A percentile compares a stretch with the other conserved stretches of the same genome.
These are phyloP conservation scores for Gossypium stocksii DNA, from an alignment of 345 rosid genomes.

Conservation along the genomic window DNA sequence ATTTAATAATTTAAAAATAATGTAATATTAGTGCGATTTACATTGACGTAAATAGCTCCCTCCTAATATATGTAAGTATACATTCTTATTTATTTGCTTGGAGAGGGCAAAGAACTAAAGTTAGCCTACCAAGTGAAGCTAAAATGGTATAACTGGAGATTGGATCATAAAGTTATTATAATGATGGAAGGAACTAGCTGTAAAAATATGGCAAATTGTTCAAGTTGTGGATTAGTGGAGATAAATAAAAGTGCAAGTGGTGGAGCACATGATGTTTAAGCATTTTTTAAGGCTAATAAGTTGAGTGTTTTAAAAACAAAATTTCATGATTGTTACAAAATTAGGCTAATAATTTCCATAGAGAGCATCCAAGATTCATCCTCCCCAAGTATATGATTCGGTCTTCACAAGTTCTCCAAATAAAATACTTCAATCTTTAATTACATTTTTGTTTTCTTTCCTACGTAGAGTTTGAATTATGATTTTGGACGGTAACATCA, in stretches of 20 bases:
- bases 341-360: neutral
- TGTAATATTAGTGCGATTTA: too few species aligned
- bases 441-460: neutral
- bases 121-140: neutral
- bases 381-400: neutral
- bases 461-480: too few species aligned
- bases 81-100: too few species aligned
- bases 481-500: too few species aligned
- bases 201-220: neutral
- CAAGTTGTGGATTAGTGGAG: neutral
- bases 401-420: neutral
- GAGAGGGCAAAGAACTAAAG: too few species aligned
- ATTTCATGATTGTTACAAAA: neutral
- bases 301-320: neutral
- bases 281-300: neutral
- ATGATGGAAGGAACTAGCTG: neutral
- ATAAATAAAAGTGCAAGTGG: constrained; percentile 4
- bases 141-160: neutral
- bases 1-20: too few species aligned
- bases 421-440: neutral
- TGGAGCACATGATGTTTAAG: neutral
- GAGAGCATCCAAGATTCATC: neutral
- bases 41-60: too few species aligned
- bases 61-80: too few species aligned
- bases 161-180: too few species aligned